Base-by-base conservation (phyloP, 2,329 filamentous ascomycete genomes). In the Verticillium nonalfalfae region DNA sequence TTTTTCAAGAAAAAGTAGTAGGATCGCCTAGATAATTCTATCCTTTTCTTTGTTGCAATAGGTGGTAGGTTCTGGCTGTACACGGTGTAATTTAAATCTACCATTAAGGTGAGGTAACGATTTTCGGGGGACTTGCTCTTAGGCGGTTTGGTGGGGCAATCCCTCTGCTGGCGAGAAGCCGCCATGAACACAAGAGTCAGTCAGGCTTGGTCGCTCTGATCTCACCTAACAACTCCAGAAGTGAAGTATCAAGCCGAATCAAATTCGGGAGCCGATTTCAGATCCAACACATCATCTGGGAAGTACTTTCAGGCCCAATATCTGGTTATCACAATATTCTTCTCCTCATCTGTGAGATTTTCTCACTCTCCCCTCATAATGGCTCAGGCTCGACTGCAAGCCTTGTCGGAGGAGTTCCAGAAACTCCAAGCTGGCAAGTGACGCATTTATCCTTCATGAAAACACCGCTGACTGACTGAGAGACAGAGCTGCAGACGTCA, bases 381-480 rank as follows among this genome's bases (percentile, higher is more conserved):
- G 88, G 84, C 88, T 65, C 91, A 96, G 74, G 90, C 89, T 64
- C 85, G 85, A 70, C 82, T 97, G 33, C 93, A 97, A 78, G 79
- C 82, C 59, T 85, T 97, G 54, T 93, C 92, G 0, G 93, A 97
- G 59, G 89, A 96, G 66, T 98, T 90, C 73, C 89, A 93, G 73
- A 89, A 90, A 72, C 80, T 97, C 34, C 93, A 98, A 77, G 87
- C 89, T 76, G 93, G 93, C 91, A 73, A 64, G 76, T 68, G 15
- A 64, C 38, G 7, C n/a, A 26, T 4, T 3, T 1, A 21, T 52
- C 9, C 18, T 21, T 18, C n/a, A 2, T 15, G 13, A n/a, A 40
- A n/a, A 40, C 7, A 57, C 18, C 1, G 26, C 26, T 3, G 18
- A 9, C 59, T 13, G 35, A 18, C 2, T 36, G 2, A 11, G 18